Percentiles rank a stretch among this genome's conserved stretches.
Conservation (phyloP, 129 eudicot genomes). For the Flaveria sonorensis region DNA sequence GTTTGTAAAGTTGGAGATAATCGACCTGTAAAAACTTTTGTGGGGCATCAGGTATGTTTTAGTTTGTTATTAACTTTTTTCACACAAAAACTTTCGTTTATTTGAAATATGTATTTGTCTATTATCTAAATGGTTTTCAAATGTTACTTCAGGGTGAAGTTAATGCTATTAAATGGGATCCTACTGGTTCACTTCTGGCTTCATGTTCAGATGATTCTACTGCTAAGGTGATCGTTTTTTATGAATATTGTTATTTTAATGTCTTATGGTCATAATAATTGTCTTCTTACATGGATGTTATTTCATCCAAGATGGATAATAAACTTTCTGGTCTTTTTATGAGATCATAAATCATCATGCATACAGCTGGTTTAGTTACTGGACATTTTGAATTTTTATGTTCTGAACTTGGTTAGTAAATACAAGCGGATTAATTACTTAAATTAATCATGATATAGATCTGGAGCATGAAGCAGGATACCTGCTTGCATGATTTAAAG, state of each 20-base stretch:
- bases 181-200: constrained; percentile 86
- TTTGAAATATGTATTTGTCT: neutral
- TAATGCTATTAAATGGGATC: constrained; percentile 97
- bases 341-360: neutral
- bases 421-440: constrained; percentile 8
- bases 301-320: neutral
- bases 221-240: constrained; percentile 61
- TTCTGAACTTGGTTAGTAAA: neutral
- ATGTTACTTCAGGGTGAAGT: constrained; percentile 78
- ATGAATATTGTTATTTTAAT: neutral
- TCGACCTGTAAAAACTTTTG: constrained; percentile 70
- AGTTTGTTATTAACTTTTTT: neutral
- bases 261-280: too few relatives aligned
- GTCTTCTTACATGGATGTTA: neutral
- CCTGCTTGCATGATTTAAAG: constrained; percentile 72
- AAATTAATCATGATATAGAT: constrained; percentile 50
- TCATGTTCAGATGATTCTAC: constrained; percentile 93
- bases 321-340: neutral
- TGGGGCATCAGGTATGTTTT: constrained; percentile 72
- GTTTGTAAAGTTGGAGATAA: constrained; percentile 96
- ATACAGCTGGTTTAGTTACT: neutral
- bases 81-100: neutral
- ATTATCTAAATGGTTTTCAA: neutral
- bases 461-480: constrained; percentile 91
- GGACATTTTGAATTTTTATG: neutral